Evolutionary conservation across 179 eudicot species (phyloP).

Genomic region (Camellia oleifera): DNA sequence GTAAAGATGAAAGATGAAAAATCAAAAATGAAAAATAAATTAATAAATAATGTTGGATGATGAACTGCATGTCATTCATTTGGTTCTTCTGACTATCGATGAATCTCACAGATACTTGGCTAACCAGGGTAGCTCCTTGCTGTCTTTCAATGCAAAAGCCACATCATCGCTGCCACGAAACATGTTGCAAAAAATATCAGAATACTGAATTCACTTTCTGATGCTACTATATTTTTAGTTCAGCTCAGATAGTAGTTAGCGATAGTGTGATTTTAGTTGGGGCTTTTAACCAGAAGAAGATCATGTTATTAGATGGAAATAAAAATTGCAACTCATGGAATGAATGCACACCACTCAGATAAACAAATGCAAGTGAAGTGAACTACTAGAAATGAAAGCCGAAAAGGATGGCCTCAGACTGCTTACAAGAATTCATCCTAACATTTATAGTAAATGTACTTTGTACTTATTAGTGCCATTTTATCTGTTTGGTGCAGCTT

Average conservation of each 20-base stretch:
- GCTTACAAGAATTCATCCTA: neutral
- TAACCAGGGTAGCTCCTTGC: conserved; percentile 89
- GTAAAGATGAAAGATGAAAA: neutral
- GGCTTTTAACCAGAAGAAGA: neutral
- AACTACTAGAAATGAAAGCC: neutral
- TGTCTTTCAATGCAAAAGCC: conserved; percentile 80
- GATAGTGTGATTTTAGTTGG: neutral
- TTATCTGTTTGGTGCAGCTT: no score
- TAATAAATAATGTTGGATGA: neutral
- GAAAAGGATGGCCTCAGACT: neutral
- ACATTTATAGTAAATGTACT: no score
- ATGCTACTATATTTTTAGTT: neutral
- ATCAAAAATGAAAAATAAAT: no score
- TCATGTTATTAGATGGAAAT: neutral
- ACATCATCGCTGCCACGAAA: conserved; percentile 74
- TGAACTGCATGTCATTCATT: neutral
- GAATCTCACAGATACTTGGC: conserved; percentile 59
- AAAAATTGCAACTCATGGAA: neutral
- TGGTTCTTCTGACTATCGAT: neutral
- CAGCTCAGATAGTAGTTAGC: neutral
- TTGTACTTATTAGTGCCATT: no score
- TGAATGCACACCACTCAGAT: neutral
- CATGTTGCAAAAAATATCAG: neutral
- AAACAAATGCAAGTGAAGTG: neutral
- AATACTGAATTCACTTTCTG: neutral